Conservation (phyloP, 2,329 filamentous ascomycete species). For the Ceratocystis variospora region DNA sequence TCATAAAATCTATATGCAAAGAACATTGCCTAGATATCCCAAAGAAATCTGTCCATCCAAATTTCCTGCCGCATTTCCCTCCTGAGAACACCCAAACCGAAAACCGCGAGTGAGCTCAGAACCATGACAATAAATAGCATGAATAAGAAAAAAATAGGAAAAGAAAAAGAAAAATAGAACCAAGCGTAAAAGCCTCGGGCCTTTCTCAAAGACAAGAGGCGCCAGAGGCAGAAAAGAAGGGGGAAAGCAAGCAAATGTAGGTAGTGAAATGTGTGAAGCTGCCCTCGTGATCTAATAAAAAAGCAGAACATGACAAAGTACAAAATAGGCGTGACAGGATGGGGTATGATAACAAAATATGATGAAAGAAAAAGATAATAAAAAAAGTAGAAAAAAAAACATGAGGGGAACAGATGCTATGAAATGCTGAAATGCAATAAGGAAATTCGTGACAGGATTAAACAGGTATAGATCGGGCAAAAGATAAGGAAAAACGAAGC, state of each 20-base stretch:
- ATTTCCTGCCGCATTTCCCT: constrained; percentile 1
- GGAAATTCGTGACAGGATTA: constrained; percentile 8
- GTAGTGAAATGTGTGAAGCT: background rate
- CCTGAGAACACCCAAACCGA: background rate
- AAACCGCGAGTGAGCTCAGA: background rate
- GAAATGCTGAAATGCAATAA: constrained; percentile 2
- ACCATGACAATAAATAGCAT: background rate
- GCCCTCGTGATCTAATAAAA: constrained; percentile 8
- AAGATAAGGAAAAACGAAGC: background rate
- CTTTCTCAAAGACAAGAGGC: background rate
- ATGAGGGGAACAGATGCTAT: constrained; percentile 8
- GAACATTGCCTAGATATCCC: constrained; percentile 6
- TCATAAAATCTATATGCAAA: constrained; percentile 13
- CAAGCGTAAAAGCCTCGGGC: background rate
- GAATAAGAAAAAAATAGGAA: background rate
- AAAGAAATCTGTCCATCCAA: constrained; percentile 4
- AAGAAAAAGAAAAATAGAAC: background rate
- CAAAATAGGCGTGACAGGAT: constrained; percentile 10
- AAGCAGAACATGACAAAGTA: background rate
- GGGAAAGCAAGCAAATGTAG: background rate
- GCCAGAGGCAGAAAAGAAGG: background rate
- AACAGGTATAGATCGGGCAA: constrained; percentile 9
- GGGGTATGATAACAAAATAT: background rate
- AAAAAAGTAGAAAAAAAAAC: background rate
- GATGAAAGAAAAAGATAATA: background rate